Conservation (phyloP, 2,329 filamentous ascomycete species). For the Neocatenulostroma microsporum region DNA sequence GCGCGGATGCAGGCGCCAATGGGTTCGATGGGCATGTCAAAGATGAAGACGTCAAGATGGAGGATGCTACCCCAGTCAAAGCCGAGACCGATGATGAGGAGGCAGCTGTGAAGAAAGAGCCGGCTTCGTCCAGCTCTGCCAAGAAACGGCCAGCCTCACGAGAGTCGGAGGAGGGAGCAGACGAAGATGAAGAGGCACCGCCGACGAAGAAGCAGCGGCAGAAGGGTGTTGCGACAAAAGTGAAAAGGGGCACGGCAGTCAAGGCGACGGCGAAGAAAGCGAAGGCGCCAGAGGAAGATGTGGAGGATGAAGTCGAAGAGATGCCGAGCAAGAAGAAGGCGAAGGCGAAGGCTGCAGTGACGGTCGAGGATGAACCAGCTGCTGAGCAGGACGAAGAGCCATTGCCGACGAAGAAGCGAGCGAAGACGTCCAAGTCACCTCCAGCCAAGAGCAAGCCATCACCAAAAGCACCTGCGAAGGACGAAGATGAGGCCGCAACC, state of each 20-base stretch:
- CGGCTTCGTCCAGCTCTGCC: conserved; percentile 13
- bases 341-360: background rate
- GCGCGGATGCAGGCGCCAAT: conserved; percentile 18
- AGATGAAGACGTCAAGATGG: conserved; percentile 29
- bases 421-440: conserved; percentile 8
- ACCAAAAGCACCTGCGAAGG: conserved; percentile 7
- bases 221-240: conserved; percentile 15
- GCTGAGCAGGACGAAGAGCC: conserved; percentile 5
- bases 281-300: background rate
- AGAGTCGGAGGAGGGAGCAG: conserved; percentile 18
- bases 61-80: conserved; percentile 18
- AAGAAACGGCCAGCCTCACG: conserved; percentile 24
- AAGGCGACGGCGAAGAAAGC: conserved; percentile 10
- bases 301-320: conserved; percentile 4
- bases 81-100: conserved; percentile 18
- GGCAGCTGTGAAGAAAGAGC: conserved; percentile 17
- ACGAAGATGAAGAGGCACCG: conserved; percentile 26
- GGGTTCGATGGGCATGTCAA: conserved; percentile 23
- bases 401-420: conserved; percentile 5
- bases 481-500: conserved; percentile 7
- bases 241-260: conserved; percentile 22
- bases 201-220: conserved; percentile 30
- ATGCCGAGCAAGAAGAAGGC: too few species aligned
- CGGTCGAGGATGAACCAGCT: background rate
- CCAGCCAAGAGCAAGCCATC: conserved; percentile 1